Base-by-base conservation (phyloP, 768 basidiomycete genomes). In the Russula brevipes region DNA sequence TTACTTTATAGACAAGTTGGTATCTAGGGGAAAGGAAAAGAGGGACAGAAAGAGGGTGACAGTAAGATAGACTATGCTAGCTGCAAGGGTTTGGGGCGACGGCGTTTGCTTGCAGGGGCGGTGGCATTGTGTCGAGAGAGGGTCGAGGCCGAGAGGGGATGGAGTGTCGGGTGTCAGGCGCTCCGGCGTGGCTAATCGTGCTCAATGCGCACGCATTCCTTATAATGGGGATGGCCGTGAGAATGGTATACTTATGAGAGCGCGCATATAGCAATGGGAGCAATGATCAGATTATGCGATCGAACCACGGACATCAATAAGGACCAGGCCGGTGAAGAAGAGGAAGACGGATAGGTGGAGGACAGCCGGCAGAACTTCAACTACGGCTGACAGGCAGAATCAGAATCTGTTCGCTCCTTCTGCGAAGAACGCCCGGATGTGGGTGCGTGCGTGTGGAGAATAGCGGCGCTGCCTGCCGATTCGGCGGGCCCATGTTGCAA, bases 201-300 rank as follows among this genome's bases (percentile, higher is more conserved):
- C 24, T 24, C 24, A 24, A 24, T 1, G 24, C 24, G 24, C 24
- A 24, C 24, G 24, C 24, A 24, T 24, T 24, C 24, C 24, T 24
- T 24, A 24, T 24, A 24, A 24, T 36, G 4, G 58, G 51, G 36
- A 44, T 14, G 36, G 47, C 6, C 5, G 57, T 31, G 24, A 60
- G 30, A 5, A 30, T 7, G 33, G 44, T 30, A 31, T n/a, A n/a
- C n/a, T n/a, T 45, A 60, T 7, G 35, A 44, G 30, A 60, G 38
- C 4, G 31, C 41, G 14, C 46, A 58, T 38, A 39, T 17, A 11
- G 42, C 7, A 31, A 60, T 14, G 14, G 46, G 7, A 8, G 41
- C 8, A 38, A 47, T n/a, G 57, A 51, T 59, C 38, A 10, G n/a
- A n/a, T n/a, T 12, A 35, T n/a, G 47, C 57, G 47, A 59, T 38